A percentile compares a stretch with the other conserved stretches of the same genome.
Evolutionary conservation across 2,329 filamentous ascomycete genomes (phyloP).

Genomic region (Fusarium begoniae): DNA sequence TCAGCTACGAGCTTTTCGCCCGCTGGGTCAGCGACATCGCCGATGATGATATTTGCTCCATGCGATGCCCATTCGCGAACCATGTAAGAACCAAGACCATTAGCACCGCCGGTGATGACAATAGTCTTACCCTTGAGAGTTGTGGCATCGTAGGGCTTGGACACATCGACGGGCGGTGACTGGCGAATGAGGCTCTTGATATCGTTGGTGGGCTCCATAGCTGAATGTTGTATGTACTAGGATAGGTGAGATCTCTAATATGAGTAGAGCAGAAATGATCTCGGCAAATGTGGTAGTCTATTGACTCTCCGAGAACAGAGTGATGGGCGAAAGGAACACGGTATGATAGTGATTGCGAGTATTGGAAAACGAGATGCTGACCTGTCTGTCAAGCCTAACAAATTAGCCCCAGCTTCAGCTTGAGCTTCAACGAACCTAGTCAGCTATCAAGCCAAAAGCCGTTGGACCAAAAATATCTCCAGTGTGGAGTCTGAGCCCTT

Average conservation of each 20-base stretch:
- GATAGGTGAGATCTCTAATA: background rate
- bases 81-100: conserved; percentile 66
- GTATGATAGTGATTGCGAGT: background rate
- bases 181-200: conserved; percentile 40
- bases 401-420: conserved; percentile 4
- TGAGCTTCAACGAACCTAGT: background rate
- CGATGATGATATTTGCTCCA: conserved; percentile 69
- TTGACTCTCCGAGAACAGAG: background rate
- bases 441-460: background rate
- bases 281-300: background rate
- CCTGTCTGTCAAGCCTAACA: conserved; percentile 18
- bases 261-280: background rate
- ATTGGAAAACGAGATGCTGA: background rate
- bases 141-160: conserved; percentile 53
- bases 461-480: conserved; percentile 14
- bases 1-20: conserved; percentile 65
- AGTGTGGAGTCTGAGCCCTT: conserved; percentile 17
- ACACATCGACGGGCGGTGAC: conserved; percentile 58
- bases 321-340: background rate
- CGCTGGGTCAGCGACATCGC: conserved; percentile 65
- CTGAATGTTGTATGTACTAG: background rate
- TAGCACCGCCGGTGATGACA: conserved; percentile 71
- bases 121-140: conserved; percentile 65
- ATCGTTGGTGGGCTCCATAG: conserved; percentile 27
- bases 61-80: conserved; percentile 62